Evolutionary conservation across 2,329 filamentous ascomycete genomes (phyloP).

Genomic region (Apiospora arundinis): DNA sequence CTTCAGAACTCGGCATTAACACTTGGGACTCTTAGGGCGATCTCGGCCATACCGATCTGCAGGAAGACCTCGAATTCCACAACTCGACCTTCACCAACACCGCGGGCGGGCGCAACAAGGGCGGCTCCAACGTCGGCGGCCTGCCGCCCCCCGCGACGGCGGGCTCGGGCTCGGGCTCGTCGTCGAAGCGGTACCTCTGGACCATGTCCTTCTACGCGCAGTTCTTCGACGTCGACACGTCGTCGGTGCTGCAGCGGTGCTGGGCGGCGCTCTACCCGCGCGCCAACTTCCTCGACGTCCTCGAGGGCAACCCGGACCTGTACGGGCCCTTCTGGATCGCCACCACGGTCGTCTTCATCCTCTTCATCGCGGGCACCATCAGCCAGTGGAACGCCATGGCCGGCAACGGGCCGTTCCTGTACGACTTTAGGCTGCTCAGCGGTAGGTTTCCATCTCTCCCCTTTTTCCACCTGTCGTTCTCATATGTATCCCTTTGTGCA

Average conservation of each 20-base stretch:
- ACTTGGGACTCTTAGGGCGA: conserved; percentile 70
- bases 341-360: conserved; percentile 92
- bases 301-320: conserved; percentile 95
- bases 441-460: conserved; percentile 56
- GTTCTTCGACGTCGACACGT: conserved; percentile 98
- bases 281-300: conserved; percentile 93
- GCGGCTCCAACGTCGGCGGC: conserved; percentile 51
- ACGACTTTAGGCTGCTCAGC: conserved; percentile 89
- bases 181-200: conserved; percentile 89
- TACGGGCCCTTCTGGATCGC: conserved; percentile 99
- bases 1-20: not conserved
- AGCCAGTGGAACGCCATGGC: conserved; percentile 82
- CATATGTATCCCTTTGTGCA: conserved; percentile 17
- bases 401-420: conserved; percentile 77
- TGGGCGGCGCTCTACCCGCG: conserved; percentile 88
- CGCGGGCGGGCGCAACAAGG: conserved; percentile 55
- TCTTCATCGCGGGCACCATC: conserved; percentile 95
- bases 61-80: conserved; percentile 99
- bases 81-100: conserved; percentile 79
- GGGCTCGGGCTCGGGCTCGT: conserved; percentile 36
- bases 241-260: conserved; percentile 85
- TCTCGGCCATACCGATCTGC: conserved; percentile 95
- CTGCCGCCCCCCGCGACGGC: conserved; percentile 65
- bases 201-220: conserved; percentile 91
- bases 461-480: not conserved